Conservation (phyloP, 2,329 filamentous ascomycete species). For the Hymenoscyphus fructigenus region DNA sequence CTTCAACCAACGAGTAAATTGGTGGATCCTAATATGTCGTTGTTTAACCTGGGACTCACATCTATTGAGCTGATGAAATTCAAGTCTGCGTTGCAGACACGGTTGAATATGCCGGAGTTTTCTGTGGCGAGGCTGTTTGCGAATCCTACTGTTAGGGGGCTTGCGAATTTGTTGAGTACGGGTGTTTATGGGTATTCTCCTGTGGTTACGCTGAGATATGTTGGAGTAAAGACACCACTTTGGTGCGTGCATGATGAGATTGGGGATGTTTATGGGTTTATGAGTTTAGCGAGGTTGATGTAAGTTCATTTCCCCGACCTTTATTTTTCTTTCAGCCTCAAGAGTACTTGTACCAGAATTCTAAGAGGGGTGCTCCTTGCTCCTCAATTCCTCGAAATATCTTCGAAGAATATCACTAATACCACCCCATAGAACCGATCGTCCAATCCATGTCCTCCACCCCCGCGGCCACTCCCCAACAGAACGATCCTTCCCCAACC, state of each 20-base stretch:
- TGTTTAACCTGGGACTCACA: conserved; percentile 26
- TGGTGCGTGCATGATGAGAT: conserved; percentile 45
- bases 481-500: conserved; percentile 39
- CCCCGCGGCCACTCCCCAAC: conserved; percentile 39
- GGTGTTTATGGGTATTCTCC: conserved; percentile 35
- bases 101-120: background rate
- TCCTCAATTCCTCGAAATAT: too few relatives aligned
- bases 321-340: background rate
- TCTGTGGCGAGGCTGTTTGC: background rate
- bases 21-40: background rate
- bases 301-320: background rate
- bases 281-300: conserved; percentile 37
- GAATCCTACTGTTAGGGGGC: background rate
- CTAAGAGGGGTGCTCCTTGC: background rate
- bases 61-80: conserved; percentile 27
- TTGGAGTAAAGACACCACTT: conserved; percentile 40
- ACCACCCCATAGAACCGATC: conserved; percentile 38
- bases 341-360: background rate
- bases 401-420: background rate
- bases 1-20: background rate
- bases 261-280: conserved; percentile 44
- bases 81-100: background rate
- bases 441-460: conserved; percentile 48
- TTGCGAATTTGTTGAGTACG: background rate
- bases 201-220: conserved; percentile 37